A percentile compares a stretch with the other conserved stretches of the same genome.
These are phyloP conservation scores for Colletotrichum spinosum DNA, from an alignment of 2,329 filamentous ascomycete genomes.

Conservation along the genomic window DNA sequence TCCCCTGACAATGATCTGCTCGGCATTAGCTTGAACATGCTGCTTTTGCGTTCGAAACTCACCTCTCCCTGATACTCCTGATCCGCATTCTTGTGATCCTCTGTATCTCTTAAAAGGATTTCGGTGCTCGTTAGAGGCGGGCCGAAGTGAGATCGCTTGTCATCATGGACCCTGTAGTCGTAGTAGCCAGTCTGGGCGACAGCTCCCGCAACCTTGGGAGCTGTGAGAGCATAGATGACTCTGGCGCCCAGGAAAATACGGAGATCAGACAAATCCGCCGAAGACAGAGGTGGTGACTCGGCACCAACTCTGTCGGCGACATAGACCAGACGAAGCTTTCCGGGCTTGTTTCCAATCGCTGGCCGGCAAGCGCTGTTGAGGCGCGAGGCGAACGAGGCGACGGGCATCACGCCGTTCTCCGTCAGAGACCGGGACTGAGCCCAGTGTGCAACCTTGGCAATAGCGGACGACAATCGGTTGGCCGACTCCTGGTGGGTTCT, in stretches of 20 bases:
- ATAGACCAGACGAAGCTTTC: conserved; percentile 84
- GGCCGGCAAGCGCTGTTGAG: conserved; percentile 62
- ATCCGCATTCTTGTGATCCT: conserved; percentile 71
- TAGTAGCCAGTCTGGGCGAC: conserved; percentile 89
- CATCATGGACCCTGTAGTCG: conserved; percentile 77
- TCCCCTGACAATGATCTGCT: conserved; percentile 76
- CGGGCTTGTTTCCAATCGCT: conserved; percentile 69
- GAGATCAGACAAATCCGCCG: conserved; percentile 80
- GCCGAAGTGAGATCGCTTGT: conserved; percentile 77
- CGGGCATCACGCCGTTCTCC: conserved; percentile 79
- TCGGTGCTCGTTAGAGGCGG: conserved; percentile 84
- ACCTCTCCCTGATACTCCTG: conserved; percentile 73
- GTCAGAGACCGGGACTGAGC: conserved; percentile 77
- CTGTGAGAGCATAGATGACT: conserved; percentile 86
- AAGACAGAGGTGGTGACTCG: conserved; percentile 72
- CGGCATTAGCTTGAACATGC: conserved; percentile 29
- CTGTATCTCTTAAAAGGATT: conserved; percentile 76
- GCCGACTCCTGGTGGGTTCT: conserved; percentile 74
- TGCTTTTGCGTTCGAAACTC: conserved; percentile 44
- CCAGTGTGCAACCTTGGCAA: conserved; percentile 77
- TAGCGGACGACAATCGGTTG: conserved; percentile 67
- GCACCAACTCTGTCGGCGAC: conserved; percentile 79
- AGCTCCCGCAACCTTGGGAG: conserved; percentile 86
- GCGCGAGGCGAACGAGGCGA: conserved; percentile 68
- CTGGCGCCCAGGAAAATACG: conserved; percentile 84